Conservation (phyloP, 371 early-diverging fungal genomes). For the Batkoa obscura region DNA sequence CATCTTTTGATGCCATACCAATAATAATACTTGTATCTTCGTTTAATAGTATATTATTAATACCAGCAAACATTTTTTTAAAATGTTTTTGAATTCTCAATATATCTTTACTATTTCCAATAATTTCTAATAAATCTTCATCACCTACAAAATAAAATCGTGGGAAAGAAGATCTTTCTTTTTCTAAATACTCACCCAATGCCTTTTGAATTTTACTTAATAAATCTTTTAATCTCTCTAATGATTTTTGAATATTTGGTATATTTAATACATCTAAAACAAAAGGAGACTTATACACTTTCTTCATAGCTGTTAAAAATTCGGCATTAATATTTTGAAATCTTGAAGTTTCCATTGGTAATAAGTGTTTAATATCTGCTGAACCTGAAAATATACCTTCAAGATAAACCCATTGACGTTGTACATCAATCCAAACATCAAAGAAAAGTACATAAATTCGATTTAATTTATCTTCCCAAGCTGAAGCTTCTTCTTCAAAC, state of each 20-base stretch:
- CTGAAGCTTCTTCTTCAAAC: slow-evolving; percentile 88
- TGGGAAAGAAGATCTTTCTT: slow-evolving; percentile 91
- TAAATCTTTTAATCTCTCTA: slow-evolving; percentile 85
- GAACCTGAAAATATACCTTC: slow-evolving; percentile 94
- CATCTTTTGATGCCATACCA: slow-evolving; percentile 84
- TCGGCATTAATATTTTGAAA: slow-evolving; percentile 94
- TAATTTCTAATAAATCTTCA: slow-evolving; percentile 95
- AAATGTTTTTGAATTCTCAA: slow-evolving; percentile 91
- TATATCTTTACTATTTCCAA: slow-evolving; percentile 94
- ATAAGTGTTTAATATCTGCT: slow-evolving; percentile 87
- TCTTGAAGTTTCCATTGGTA: slow-evolving; percentile 85
- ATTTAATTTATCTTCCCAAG: slow-evolving; percentile 94
- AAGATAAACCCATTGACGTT: slow-evolving; percentile 97
- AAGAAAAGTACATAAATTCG: slow-evolving; percentile 78
- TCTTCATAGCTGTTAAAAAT: slow-evolving; percentile 93
- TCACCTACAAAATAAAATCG: slow-evolving; percentile 99
- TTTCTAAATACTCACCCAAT: slow-evolving; percentile 92
- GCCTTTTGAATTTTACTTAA: slow-evolving; percentile 93
- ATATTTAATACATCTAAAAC: slow-evolving; percentile 86
- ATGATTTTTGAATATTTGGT: slow-evolving; percentile 80
- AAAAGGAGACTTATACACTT: slow-evolving; percentile 91
- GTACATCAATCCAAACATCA: slow-evolving; percentile 98
- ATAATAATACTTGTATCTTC: slow-evolving; percentile 51
- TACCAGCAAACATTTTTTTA: slow-evolving; percentile 98
- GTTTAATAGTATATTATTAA: slow-evolving; percentile 58